Conservation (phyloP, 169 alveolate genomes). For the Eimeria maxima region DNA sequence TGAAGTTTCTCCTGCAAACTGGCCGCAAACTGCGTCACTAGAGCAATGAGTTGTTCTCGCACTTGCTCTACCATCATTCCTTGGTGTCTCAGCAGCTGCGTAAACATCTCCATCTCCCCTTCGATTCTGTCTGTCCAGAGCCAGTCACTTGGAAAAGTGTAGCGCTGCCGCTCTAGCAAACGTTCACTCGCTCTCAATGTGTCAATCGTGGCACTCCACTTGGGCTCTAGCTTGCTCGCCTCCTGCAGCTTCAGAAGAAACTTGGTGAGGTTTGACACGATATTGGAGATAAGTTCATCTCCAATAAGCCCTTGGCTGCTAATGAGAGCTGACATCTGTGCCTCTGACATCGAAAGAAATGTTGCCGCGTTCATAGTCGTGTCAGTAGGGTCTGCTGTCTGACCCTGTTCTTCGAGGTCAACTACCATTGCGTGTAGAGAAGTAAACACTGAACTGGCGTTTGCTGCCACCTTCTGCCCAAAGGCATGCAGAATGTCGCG, state of each 20-base stretch:
- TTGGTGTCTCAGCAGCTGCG: conserved; percentile 88
- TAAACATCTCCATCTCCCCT: conserved; percentile 95
- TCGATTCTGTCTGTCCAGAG: conserved; percentile 95
- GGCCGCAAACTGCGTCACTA: conserved; percentile 64
- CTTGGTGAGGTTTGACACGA: conserved; percentile 90
- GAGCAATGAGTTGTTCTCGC: conserved; percentile 55
- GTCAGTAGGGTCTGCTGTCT: conserved; percentile 82
- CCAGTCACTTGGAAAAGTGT: conserved; percentile 95
- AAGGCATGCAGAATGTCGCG: conserved; percentile 96
- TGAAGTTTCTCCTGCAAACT: conserved; percentile 73
- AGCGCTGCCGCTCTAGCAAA: conserved; percentile 95
- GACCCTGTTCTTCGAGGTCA: conserved; percentile 86
- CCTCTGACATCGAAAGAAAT: conserved; percentile 88
- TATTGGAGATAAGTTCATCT: conserved; percentile 86
- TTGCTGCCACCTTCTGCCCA: conserved; percentile 92
- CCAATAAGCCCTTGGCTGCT: conserved; percentile 87
- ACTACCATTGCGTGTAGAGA: conserved; percentile 86
- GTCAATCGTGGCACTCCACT: conserved; percentile 94
- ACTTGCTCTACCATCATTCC: conserved; percentile 73
- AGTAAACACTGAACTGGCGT: conserved; percentile 86
- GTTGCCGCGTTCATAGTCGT: conserved; percentile 85
- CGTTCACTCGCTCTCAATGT: conserved; percentile 94
- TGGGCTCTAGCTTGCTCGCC: conserved; percentile 90
- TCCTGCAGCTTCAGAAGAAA: conserved; percentile 95
- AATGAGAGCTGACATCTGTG: conserved; percentile 87